phyloP scores from a whole-genome alignment of 108 stramenopile species.

The Hondaea fermentalgiana region DNA sequence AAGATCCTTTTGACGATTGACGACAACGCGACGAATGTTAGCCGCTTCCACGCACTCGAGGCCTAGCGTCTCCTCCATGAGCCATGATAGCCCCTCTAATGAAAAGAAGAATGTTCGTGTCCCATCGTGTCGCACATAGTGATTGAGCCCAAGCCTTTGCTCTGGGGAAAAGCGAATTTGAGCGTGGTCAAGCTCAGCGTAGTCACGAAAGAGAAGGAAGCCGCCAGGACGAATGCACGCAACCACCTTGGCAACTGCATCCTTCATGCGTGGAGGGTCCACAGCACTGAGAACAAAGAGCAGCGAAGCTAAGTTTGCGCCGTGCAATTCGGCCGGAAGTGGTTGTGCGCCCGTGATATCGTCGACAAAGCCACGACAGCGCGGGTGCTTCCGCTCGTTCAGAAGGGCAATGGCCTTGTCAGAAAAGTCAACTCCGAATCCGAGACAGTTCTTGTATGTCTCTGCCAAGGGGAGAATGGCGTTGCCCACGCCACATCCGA shows the following conservation, averaged over 20 bases:
- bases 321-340: background rate
- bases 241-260: background rate
- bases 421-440: conserved; percentile 27
- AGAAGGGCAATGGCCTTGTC: conserved; percentile 22
- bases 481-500: conserved; percentile 39
- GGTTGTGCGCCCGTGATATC: background rate
- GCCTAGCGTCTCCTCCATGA: background rate
- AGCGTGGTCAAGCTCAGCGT: conserved; percentile 24
- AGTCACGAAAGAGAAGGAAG: conserved; percentile 24
- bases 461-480: conserved; percentile 24
- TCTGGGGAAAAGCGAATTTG: conserved; percentile 25
- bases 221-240: background rate
- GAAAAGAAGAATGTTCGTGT: conserved; percentile 31
- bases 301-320: background rate
- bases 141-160: conserved; percentile 20
- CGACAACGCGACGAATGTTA: background rate
- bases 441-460: background rate
- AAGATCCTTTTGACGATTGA: background rate
- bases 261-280: background rate
- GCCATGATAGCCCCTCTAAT: background rate
- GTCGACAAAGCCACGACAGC: background rate
- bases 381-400: background rate
- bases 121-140: conserved; percentile 32
- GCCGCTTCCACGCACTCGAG: background rate
- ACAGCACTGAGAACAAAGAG: conserved; percentile 20